Evolutionary conservation across 73 alveolate species (phyloP).

Genomic region (Paramecium biaurelia): DNA sequence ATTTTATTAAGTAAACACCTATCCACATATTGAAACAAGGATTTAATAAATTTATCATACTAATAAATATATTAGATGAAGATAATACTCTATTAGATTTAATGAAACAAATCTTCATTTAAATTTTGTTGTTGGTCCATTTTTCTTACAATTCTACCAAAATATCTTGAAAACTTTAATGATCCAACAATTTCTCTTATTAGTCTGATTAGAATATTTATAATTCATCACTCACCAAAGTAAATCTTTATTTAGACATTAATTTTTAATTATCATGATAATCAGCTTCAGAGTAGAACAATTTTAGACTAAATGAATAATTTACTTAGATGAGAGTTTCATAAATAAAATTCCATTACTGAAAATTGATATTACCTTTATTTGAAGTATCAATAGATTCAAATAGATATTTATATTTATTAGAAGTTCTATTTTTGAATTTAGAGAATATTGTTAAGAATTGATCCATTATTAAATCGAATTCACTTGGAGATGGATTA

Average conservation of each 20-base stretch:
- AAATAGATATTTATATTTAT: not conserved
- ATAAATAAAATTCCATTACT: not conserved
- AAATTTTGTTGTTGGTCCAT: not conserved
- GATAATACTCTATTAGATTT: not conserved
- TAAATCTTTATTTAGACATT: not conserved
- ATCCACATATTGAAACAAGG: not conserved
- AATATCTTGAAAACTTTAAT: not conserved
- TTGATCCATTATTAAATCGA: not conserved
- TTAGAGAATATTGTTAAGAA: not conserved
- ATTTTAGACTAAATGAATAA: not conserved
- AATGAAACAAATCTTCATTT: not conserved
- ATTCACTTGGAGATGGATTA: not conserved
- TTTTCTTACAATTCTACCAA: not conserved
- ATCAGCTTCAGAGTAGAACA: not conserved
- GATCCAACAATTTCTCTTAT: not conserved
- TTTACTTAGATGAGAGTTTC: not conserved
- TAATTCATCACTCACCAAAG: not conserved
- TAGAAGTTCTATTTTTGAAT: not conserved
- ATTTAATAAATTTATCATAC: not conserved
- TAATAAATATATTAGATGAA: not conserved
- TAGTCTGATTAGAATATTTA: not conserved
- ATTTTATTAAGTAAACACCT: not conserved
- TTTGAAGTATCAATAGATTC: not conserved
- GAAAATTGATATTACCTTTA: not conserved
- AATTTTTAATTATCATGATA: not conserved